Evolutionary conservation across 2,329 filamentous ascomycete genomes (phyloP), one percentile per base, ranked within the genome.

Genomic region (Penicillium sp.): DNA sequence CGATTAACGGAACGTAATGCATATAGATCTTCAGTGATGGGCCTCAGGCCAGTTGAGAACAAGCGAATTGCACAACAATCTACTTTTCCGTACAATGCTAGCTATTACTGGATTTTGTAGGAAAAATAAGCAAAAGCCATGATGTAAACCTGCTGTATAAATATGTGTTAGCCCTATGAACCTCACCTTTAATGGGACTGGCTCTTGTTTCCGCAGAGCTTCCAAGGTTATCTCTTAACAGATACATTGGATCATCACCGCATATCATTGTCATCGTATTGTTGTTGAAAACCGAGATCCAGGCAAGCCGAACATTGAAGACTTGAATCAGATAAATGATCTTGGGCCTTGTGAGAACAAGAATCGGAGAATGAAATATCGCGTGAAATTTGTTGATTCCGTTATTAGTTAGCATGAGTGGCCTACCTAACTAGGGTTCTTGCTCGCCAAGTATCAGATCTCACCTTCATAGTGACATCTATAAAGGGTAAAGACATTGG

Each of bases 81-180:
- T 19, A 14, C 4, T 9, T 41, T 9, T 19, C 10, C 4, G 9
- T 22, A 31, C 14, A 1, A 11, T 12, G 12, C 5, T 12, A 6
- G 10, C 5, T 22, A 14, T 41, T 31, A n/a, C 9, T n/a, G 11
- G 14, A 44, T 42, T 55, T 33, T 30, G 7, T 25, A 48, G 17
- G 11, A 0, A 38, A n/a, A 38, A 41, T 44, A 12, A 44, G 35
- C 16, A 40, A 6, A 31, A 33, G n/a, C 30, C 25, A 55, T 55
- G 53, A 55, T 55, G 40, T 50, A 44, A 55, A n/a, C 12, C 26
- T 45, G 19, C 26, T 17, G 42, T 47, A 33, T 25, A 40, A 16
- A 17, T 45, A 26, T 26, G 11, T 19, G 16, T 40, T 19, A 51
- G 31, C n/a, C 7, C 10, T 38, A 31, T 38, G 17, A 19, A 19